Base-by-base conservation (phyloP, 208 protist genomes). In the Wallacemonas collosoma region DNA sequence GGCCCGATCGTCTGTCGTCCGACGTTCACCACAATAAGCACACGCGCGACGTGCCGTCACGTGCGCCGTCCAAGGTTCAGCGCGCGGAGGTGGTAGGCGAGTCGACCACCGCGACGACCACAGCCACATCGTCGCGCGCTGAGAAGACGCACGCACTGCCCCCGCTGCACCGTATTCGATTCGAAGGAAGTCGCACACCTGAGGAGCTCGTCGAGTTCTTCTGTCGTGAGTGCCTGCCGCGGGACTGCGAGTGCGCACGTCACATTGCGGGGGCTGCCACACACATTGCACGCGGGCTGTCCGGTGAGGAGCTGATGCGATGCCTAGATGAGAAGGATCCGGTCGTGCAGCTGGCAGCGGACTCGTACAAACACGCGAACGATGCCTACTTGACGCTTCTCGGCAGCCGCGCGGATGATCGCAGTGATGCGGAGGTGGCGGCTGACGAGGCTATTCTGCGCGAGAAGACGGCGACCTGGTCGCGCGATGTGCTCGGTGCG, bases 141-240 rank as follows among this genome's bases (percentile, higher is more conserved):
- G 6, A 6, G 45, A 12, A 50, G 45, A 50, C 8, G 8, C 45
- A 6, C 12, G 0, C 60, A 3, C 38, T 48, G 60, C 43, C 55
- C 35, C 8, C 50, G 11, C 58, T 68, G 35, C 40, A 69, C 11
- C 77, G 77, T 17, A 15, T 82, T 26, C 64, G 71, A 14, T 78
- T 69, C 43, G 36, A n/a, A 3, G 77, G 48, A 11, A 69, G 54
- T 2, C 65, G 77, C n/a, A 82, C 44, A 2, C 55, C 68, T 1
- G 65, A 68, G 7, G 47, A 17, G n/a, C 39, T 82, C 17, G 63
- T 68, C 2, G 38, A 40, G 9, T 82, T 82, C 72, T 44, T 82
- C 48, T 82, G 77, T 40, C n/a, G 47, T 11, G 40, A 82, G 62
- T 82, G 77, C 45, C 41, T 82, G 7, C 68, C 77, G 11, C 40